Base-by-base conservation (phyloP, 2,329 filamentous ascomycete species). In the Fusarium robinianum region DNA sequence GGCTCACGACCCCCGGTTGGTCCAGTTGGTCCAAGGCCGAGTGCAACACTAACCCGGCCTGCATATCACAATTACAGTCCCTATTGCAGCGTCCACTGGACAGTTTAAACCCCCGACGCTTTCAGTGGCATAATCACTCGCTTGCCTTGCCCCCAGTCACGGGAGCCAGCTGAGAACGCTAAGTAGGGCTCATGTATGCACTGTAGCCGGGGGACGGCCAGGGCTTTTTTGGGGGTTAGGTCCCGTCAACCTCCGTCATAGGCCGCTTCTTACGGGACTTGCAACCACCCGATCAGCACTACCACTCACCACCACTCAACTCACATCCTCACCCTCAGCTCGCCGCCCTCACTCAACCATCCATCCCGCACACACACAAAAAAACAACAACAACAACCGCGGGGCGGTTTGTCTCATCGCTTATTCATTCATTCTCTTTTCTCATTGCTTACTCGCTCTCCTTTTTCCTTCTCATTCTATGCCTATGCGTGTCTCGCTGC, bases 61-160 rank as follows among this genome's bases (percentile, higher is more conserved):
- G 58, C 58, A 58, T 58, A 61, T 61, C 58, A 56, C 41, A 61
- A 61, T 61, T 61, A 61, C 47, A 42, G 49, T 36, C 51, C 33
- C 46, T 41, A 30, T 23, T 33, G 27, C 22, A 25, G 27, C 38
- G 23, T 10, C 9, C 9, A n/a, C 23, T 24, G 7, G n/a, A 4
- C 17, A 29, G 33, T 17, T 39, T 42, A 34, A 35, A 29, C 38
- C 18, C n/a, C 34, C 10, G 30, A 18, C n/a, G n/a, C n/a, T n/a
- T n/a, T 11, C 15, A 16, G 18, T 34, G 35, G 27, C 15, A 18
- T 16, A 12, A 25, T 27, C 21, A 14, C 3, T 15, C 15, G n/a
- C 17, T 8, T 17, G 19, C 36, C 19, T 40, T 16, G 23, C n/a
- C 19, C 22, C 27, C 39, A 35, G 30, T 14, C 27, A 26, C n/a